Evolutionary conservation across 2,329 filamentous ascomycete species (phyloP).

Genomic region (Massarina eburnea): DNA sequence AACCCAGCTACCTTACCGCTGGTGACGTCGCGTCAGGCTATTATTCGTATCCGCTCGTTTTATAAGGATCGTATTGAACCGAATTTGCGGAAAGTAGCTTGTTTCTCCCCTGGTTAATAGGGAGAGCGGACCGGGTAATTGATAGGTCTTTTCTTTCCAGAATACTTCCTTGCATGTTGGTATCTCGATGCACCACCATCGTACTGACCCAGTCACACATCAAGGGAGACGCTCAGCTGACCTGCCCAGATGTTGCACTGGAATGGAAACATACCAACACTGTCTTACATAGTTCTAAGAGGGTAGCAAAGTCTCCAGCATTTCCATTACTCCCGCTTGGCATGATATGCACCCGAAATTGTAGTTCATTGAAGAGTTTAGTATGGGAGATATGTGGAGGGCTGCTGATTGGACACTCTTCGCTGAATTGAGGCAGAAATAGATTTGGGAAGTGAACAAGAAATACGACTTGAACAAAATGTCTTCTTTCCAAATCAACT

Average conservation of each 20-base stretch:
- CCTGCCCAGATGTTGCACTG: too few species aligned
- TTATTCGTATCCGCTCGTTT: neutral
- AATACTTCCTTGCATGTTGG: conserved; percentile 1
- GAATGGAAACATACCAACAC: too few species aligned
- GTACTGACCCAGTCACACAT: neutral
- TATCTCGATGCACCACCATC: neutral
- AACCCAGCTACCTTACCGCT: too few species aligned
- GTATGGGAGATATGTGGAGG: neutral
- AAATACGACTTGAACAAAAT: neutral
- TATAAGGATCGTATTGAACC: too few species aligned
- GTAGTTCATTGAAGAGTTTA: neutral
- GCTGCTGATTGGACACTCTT: neutral
- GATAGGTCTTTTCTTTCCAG: neutral
- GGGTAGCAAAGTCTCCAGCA: neutral
- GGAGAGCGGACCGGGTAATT: conserved; percentile 8
- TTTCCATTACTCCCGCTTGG: neutral
- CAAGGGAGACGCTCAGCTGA: neutral
- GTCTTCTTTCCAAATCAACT: neutral
- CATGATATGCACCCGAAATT: neutral
- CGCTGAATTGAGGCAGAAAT: neutral
- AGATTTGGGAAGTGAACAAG: neutral
- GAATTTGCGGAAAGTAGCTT: too few species aligned
- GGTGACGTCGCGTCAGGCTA: neutral
- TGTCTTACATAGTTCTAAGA: too few species aligned
- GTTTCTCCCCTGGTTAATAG: conserved; percentile 1